phyloP scores from a whole-genome alignment of 331 rosid genomes.

The Quercus phellos region DNA sequence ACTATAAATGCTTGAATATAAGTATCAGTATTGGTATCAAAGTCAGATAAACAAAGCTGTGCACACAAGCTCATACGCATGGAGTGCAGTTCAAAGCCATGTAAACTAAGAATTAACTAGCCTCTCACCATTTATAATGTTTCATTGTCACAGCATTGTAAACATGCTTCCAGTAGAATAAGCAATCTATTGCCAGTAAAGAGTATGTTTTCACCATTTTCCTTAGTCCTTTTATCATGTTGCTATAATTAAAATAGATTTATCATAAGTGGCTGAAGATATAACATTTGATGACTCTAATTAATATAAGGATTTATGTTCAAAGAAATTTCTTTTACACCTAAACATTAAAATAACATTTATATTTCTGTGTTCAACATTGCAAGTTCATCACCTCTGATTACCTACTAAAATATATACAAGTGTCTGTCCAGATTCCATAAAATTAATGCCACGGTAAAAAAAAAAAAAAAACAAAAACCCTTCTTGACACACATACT shows the following conservation, averaged over 20 bases:
- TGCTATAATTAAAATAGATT: background rate
- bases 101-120: too few species aligned
- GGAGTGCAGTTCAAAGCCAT: too few species aligned
- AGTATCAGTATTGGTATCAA: background rate
- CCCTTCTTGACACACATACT: background rate
- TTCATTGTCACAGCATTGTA: too few species aligned
- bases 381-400: background rate
- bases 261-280: background rate
- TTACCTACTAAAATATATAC: conserved; percentile 15
- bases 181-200: too few species aligned
- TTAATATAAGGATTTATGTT: background rate
- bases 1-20: background rate
- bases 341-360: background rate
- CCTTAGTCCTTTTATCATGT: too few species aligned
- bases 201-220: too few species aligned
- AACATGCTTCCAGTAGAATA: too few species aligned
- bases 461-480: background rate
- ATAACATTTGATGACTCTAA: background rate
- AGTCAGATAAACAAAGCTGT: background rate
- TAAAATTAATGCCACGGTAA: background rate
- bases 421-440: background rate
- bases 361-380: conserved; percentile 1
- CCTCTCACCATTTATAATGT: too few species aligned
- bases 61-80: background rate
- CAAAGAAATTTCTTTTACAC: background rate